These are phyloP conservation scores for Elsinoe australis DNA, from an alignment of 2,329 filamentous ascomycete species.

Conservation along the genomic window DNA sequence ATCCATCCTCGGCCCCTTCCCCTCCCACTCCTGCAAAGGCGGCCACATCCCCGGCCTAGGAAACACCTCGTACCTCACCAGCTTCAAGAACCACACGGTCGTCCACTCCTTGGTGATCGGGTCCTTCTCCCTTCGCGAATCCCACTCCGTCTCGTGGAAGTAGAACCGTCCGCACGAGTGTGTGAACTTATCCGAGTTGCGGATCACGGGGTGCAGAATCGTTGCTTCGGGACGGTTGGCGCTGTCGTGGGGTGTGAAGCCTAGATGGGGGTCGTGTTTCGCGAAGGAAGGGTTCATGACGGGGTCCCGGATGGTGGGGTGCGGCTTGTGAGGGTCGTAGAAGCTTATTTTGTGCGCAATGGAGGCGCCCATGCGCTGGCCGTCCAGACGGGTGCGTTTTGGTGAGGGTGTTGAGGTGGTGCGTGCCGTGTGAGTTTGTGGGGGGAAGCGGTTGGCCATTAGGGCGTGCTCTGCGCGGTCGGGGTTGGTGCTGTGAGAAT, in stretches of 20 bases:
- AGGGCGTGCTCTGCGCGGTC: not conserved
- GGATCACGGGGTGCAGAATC: conserved; percentile 5
- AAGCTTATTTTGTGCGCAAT: no score
- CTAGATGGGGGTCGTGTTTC: not conserved
- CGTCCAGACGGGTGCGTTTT: not conserved
- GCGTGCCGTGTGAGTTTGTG: not conserved
- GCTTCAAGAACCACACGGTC: no score
- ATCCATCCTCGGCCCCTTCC: not conserved
- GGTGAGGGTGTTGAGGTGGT: not conserved
- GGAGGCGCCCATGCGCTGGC: no score
- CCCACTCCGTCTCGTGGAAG: not conserved
- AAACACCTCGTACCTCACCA: conserved; percentile 6
- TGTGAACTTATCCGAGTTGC: conserved; percentile 1
- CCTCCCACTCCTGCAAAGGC: not conserved
- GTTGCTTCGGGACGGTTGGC: not conserved
- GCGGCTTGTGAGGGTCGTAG: no score
- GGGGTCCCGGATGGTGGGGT: not conserved
- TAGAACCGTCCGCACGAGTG: not conserved
- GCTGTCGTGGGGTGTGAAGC: not conserved
- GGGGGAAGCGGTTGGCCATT: not conserved
- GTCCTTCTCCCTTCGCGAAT: no score
- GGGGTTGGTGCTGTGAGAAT: not conserved
- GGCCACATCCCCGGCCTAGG: not conserved
- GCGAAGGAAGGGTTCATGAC: not conserved
- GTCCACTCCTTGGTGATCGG: not conserved